Base-by-base conservation (phyloP, 345 rosid species). In the Sisymbrium altissimum region DNA sequence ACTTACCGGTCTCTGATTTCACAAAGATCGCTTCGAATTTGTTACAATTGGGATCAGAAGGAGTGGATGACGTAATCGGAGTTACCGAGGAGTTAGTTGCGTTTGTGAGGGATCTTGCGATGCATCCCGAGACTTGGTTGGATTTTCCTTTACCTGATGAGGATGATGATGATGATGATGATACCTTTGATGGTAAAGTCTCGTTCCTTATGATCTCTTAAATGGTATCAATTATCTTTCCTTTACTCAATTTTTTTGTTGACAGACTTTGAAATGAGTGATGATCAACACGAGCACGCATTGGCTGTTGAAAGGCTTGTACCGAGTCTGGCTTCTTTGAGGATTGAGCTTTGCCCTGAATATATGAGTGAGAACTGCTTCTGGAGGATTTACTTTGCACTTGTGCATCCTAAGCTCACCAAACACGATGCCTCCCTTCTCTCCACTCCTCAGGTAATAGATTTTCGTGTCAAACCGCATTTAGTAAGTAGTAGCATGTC, bases 301-400 rank as follows among this genome's bases (percentile, higher is more conserved):
- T 19, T 87, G 71, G 86, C 88, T 6, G 78, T 92, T 57, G 94
- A 90, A 75, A 82, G 80, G 36, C 87, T 92, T 73, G 86, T 88
- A 27, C 85, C 96, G 3, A 74, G 86, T 80, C 71, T 96, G 12
- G 86, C 90, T 68, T 96, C 96, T 46, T 80, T 96, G 55, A 87
- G 97, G 79, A 81, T 89, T 73, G 97, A 96, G 48, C 92, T 96
- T 63, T 92, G 97, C 17, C 98, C 99, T 0, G 87, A 86, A 10
- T 91, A 90, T 76, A 89, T 92, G 95, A 92, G 83, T 32, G 93
- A 90, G 66, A 75, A 85, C 72, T 90, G 92, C 86, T 92, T 92
- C 78, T 96, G 98, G 98, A 88, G 84, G 80, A 89, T 96, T 71
- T 96, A 92, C 81, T 96, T 96, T 81, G 97, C 90, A 39, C 97